Percentiles rank a stretch among this genome's conserved stretches.
Conservation (phyloP, 805 yeast species). For the Huiozyma naganishii region DNA sequence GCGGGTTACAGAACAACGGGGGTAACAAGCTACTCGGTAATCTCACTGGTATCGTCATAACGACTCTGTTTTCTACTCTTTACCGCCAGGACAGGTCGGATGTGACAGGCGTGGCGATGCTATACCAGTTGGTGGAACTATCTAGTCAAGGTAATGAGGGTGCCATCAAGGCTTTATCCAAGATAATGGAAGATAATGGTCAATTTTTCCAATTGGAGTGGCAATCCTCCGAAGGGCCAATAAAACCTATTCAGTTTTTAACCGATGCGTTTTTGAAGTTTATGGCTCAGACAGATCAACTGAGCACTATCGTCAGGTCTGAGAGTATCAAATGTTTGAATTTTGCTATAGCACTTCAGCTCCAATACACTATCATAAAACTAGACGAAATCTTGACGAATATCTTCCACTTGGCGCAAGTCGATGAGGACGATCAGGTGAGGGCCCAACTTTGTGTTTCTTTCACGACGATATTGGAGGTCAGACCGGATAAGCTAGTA, state of each 20-base stretch:
- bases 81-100: conserved; percentile 28
- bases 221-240: conserved; percentile 27
- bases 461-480: conserved; percentile 59
- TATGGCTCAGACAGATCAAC: conserved; percentile 26
- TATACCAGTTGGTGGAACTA: conserved; percentile 59
- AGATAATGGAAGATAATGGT: conserved; percentile 84
- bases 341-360: conserved; percentile 58
- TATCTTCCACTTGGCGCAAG: conserved; percentile 57
- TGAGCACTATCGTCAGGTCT: conserved; percentile 41
- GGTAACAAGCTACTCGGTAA: conserved; percentile 49
- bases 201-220: conserved; percentile 52
- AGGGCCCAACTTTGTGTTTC: conserved; percentile 69
- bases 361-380: conserved; percentile 53
- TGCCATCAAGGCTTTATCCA: conserved; percentile 59
- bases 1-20: conserved; percentile 27
- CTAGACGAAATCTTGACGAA: conserved; percentile 56
- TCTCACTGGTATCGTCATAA: conserved; percentile 83
- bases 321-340: conserved; percentile 62
- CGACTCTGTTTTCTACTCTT: conserved; percentile 57
- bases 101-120: conserved; percentile 47
- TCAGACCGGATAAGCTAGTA: conserved; percentile 66
- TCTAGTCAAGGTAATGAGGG: conserved; percentile 37
- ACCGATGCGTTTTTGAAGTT: conserved; percentile 54
- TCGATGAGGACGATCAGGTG: conserved; percentile 45
- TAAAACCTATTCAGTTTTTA: conserved; percentile 55